Evolutionary conservation across 2,329 filamentous ascomycete genomes (phyloP), one percentile per base, ranked within the genome.

Genomic region (Coniochaeta prunicola): DNA sequence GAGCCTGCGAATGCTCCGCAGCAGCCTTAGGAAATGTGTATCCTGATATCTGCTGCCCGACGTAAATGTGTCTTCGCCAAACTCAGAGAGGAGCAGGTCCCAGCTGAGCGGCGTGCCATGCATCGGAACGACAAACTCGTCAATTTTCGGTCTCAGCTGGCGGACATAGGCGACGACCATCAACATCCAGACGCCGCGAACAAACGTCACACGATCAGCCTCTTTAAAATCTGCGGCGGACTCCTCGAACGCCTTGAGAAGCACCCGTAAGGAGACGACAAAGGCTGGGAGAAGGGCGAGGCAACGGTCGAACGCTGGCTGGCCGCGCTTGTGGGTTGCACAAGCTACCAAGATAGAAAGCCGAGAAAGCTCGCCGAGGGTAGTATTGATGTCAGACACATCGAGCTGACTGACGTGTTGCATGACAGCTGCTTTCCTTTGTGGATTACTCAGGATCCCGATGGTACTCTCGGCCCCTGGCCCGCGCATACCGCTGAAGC

Each of bases 111-210:
- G 50, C 33, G 59, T 55, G 13, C 53, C 40, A 21, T 3, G 21
- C 13, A 33, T 21, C 28, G 50, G 28, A 28, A 21, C 42, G 3
- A 60, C 45, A 15, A 59, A 4, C 5, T 61, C 59, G 2, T 68
- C 64, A 10, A 67, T 50, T 6, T 61, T 59, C 1, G 67, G 68
- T 28, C 68, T 53, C n/a, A 69, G 61, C 63, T 69, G 68, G 4
- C 65, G 67, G 48, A 68, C 57, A 54, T 68, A 69, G 2, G 59
- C 40, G 5, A 69, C 58, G 1, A 68, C 10, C 4, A 67, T 59
- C 17, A 68, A 57, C 24, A 68, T 58, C 64, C 64, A 67, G 1
- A 67, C 59, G 1, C 65, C 67, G 8, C 65, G 61, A n/a, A 65
- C 48, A 8, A 66, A 33, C 2, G 60, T 50, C 2, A 61, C 21